Conservation (phyloP, 2,329 filamentous ascomycete species). For the Plenodomus biglobosus region DNA sequence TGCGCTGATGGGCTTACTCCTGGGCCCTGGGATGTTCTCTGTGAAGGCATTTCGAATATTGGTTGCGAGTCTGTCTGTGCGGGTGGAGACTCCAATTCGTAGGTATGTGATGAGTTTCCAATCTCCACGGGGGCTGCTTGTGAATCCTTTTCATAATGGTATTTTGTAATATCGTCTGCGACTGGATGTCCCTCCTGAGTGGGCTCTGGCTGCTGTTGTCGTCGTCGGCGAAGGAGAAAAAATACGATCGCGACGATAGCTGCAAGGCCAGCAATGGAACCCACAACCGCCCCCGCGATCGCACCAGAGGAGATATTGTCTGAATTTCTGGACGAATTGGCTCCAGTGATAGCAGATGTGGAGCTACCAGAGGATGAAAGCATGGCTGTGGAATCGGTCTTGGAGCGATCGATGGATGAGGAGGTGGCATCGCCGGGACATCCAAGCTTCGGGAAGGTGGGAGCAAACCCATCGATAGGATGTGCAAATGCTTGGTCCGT, state of each 20-base stretch:
- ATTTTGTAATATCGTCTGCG: constrained; percentile 4
- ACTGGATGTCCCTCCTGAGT: constrained; percentile 10
- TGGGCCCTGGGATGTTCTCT: background rate
- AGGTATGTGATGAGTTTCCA: background rate
- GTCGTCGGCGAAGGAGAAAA: constrained; percentile 15
- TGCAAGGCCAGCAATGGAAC: constrained; percentile 14
- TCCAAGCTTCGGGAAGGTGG: constrained; percentile 11
- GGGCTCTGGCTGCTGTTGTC: constrained; percentile 1
- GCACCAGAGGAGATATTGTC: constrained; percentile 9
- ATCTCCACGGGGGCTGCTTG: constrained; percentile 2
- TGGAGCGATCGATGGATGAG: background rate
- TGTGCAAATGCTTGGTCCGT: constrained; percentile 28
- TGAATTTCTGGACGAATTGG: constrained; percentile 2
- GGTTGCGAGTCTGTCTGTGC: background rate
- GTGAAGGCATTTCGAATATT: constrained; percentile 5
- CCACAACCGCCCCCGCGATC: constrained; percentile 27
- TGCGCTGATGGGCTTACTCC: background rate
- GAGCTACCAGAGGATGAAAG: background rate
- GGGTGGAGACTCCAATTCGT: constrained; percentile 8
- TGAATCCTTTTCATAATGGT: constrained; percentile 1
- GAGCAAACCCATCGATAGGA: constrained; percentile 33
- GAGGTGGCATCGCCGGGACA: constrained; percentile 11
- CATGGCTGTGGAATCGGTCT: background rate
- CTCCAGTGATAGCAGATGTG: background rate
- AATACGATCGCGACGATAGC: constrained; percentile 17